Conservation (phyloP, 176 grass and related monocot species). For the Carex myosuroides region DNA sequence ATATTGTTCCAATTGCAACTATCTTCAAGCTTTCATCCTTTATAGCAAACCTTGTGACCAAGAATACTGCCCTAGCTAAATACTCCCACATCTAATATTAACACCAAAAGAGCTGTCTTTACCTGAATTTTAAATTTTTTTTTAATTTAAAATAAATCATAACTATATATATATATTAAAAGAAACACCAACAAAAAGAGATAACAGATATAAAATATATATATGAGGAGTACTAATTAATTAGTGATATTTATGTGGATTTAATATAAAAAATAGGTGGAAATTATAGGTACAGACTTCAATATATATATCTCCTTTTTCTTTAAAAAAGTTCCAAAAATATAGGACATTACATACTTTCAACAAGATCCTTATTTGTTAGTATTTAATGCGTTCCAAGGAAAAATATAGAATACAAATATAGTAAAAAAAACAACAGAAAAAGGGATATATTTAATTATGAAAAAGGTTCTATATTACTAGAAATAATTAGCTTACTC, state of each 20-base stretch:
- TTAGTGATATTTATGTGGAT: too few species aligned
- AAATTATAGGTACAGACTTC: too few species aligned
- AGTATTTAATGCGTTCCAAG: background rate
- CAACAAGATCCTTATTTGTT: background rate
- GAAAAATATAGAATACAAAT: background rate
- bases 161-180: background rate
- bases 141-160: background rate
- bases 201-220: too few species aligned
- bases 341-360: too few species aligned
- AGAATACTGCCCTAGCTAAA: conserved; percentile 43
- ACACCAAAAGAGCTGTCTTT: conserved; percentile 36
- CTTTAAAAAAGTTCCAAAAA: too few species aligned
- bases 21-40: conserved; percentile 27
- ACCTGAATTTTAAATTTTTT: conserved; percentile 28
- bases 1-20: conserved; percentile 33
- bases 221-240: too few species aligned
- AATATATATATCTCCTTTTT: too few species aligned
- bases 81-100: conserved; percentile 29
- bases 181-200: background rate
- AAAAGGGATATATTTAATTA: background rate
- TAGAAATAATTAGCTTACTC: conserved; percentile 24
- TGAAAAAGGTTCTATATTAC: background rate
- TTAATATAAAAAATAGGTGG: too few species aligned
- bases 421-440: background rate
- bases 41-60: conserved; percentile 26